A percentile compares a stretch with the other conserved stretches of the same genome.
Evolutionary conservation across 2,329 filamentous ascomycete species (phyloP).

Genomic region (Hymenoscyphus fructigenus): DNA sequence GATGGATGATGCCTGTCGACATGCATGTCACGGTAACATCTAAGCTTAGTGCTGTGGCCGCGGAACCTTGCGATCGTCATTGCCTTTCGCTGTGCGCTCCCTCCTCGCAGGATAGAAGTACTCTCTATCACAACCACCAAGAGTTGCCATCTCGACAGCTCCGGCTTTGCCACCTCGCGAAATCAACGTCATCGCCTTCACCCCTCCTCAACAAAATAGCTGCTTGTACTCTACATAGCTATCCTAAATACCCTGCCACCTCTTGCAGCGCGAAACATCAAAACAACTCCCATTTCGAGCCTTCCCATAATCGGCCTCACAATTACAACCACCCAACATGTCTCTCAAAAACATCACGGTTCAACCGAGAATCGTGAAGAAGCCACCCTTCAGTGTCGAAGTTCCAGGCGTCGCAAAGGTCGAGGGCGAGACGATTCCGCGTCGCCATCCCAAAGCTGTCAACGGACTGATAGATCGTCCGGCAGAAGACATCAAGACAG

Average conservation of each 20-base stretch:
- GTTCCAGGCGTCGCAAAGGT: slow-evolving; percentile 56
- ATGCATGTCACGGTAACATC: background rate
- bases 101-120: background rate
- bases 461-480: slow-evolving; percentile 56
- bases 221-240: background rate
- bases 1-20: background rate
- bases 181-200: background rate
- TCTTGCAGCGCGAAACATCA: background rate
- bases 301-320: slow-evolving; percentile 19
- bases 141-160: background rate
- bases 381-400: slow-evolving; percentile 61
- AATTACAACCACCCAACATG: slow-evolving; percentile 25
- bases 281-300: slow-evolving; percentile 7
- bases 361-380: slow-evolving; percentile 37
- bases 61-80: background rate
- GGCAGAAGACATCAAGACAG: slow-evolving; percentile 61
- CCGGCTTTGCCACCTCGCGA: background rate
- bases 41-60: background rate
- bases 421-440: slow-evolving; percentile 69
- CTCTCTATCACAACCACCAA: background rate
- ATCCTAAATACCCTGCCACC: background rate
- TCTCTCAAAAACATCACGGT: slow-evolving; percentile 34
- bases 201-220: background rate
- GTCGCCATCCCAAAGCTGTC: slow-evolving; percentile 57
- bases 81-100: background rate